A percentile compares a stretch with the other conserved stretches of the same genome.
Evolutionary conservation across 306 rosid genomes (phyloP).

Genomic region (Castanospermum australe): DNA sequence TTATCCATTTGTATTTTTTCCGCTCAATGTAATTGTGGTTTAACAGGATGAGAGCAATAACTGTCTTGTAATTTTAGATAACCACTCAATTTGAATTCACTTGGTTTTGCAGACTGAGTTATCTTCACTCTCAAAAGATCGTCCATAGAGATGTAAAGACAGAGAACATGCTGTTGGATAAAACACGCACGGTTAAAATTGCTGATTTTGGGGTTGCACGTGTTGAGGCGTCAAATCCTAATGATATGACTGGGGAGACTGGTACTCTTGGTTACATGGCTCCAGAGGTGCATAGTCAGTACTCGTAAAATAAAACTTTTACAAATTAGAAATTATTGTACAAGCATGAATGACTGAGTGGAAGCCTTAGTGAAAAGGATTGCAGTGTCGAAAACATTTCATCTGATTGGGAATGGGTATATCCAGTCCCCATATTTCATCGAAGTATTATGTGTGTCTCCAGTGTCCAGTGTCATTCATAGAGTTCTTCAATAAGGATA

Average conservation of each 20-base stretch:
- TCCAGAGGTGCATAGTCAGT: conserved; percentile 73
- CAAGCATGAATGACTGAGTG: neutral
- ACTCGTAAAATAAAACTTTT: conserved; percentile 3
- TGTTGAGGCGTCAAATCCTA: conserved; percentile 98
- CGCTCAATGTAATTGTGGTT: conserved; percentile 6
- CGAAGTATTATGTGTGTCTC: no score
- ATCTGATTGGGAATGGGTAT: no score
- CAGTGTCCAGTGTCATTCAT: no score
- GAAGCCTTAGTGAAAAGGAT: no score
- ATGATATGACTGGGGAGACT: conserved; percentile 99
- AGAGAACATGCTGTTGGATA: conserved; percentile 93
- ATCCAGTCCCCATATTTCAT: no score
- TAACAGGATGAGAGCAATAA: conserved; percentile 15
- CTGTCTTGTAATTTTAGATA: neutral
- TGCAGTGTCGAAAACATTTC: no score
- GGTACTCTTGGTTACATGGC: conserved; percentile 99
- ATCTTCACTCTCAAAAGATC: conserved; percentile 93
- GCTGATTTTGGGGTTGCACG: conserved; percentile 99
- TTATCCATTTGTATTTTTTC: neutral
- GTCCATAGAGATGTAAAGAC: conserved; percentile 99
- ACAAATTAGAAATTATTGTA: neutral
- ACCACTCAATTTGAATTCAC: conserved; percentile 22
- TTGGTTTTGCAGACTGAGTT: conserved; percentile 72
- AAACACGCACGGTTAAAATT: conserved; percentile 80
- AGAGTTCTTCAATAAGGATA: no score